Base-by-base conservation (phyloP, 345 rosid genomes). In the Melaleuca quinquenervia region DNA sequence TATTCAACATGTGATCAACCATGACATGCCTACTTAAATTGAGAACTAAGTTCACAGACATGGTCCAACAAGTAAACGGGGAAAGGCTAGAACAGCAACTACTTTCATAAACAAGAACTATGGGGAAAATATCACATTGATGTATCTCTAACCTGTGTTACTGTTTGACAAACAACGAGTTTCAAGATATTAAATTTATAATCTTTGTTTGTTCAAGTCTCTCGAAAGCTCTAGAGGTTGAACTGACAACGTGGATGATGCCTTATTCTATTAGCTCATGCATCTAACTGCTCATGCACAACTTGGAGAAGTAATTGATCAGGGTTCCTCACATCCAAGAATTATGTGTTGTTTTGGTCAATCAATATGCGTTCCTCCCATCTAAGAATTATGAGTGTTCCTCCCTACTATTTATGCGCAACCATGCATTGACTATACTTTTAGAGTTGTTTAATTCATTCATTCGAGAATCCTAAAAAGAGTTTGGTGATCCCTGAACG, bases 31-130 rank as follows among this genome's bases (percentile, higher is more conserved):
- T 21, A 94, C 94, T 1, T 97, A 96, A 91, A 96, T 95, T 82
- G 98, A 96, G 86, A 96, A 96, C 88, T 96, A 94, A 82, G 99
- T 96, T 51, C 98, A 96, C 87, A 92, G 99, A 90, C 95, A 95
- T 55, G 99, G 99, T 82, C 87, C 98, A 89, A 96, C 99, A 8
- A 98, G 97, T 50, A 90, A 98, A 84, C 95, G 98, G 83, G 98
- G 99, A 50, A 95, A 94, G 93, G 95, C 98, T 1, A 98, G 99
- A 86, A 95, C 95, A 45, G 96, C 98, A 29, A 96, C 98, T 3
- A 95, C 98, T 50, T 96, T 96, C 87, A 96, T 96, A 87, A 96
- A 96, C 93, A 95, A 95, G 93, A 95, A 95, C 87, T 98, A 95
- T 70, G 45, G 24, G 48, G 36, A 70, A 64, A 70, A 13, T 32